These are phyloP conservation scores for Cornus suecica DNA, from an alignment of 148 eudicot species.

Conservation along the genomic window DNA sequence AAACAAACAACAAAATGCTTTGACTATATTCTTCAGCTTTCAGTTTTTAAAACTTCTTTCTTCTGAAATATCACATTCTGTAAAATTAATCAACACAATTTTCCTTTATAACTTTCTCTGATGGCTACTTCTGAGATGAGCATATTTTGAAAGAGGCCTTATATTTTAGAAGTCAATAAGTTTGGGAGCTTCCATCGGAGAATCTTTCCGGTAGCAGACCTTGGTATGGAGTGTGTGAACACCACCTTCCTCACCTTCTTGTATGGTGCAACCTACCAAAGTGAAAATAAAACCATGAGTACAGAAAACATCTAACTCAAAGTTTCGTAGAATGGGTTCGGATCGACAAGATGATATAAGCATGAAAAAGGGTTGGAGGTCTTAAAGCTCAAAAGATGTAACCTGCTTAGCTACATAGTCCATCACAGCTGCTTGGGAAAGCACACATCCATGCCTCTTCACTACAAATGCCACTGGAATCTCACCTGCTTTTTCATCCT, in stretches of 20 bases:
- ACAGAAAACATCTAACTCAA: not conserved
- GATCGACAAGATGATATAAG: not conserved
- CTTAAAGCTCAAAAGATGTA: not conserved
- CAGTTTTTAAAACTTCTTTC: too few relatives aligned
- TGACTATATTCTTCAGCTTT: too few relatives aligned
- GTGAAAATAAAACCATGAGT: conserved; percentile 10
- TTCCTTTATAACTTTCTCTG: not conserved
- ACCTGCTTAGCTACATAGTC: conserved; percentile 74
- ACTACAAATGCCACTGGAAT: conserved; percentile 89
- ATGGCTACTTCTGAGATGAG: not conserved
- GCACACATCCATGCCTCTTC: conserved; percentile 43
- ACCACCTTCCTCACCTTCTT: conserved; percentile 72
- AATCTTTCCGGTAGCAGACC: conserved; percentile 61
- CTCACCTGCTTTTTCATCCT: conserved; percentile 75
- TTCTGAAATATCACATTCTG: not conserved
- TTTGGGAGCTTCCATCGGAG: conserved; percentile 44
- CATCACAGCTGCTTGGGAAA: conserved; percentile 46
- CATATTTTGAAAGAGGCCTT: not conserved
- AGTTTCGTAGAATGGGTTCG: not conserved
- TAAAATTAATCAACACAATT: too few relatives aligned
- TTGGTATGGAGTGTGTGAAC: conserved; percentile 48
- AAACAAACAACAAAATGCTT: too few relatives aligned
- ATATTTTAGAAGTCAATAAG: conserved; percentile 39
- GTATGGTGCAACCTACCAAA: conserved; percentile 66
- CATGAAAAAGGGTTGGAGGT: not conserved